Conservation (phyloP, 805 yeast genomes). For the Wickerhamomyces chambardii region DNA sequence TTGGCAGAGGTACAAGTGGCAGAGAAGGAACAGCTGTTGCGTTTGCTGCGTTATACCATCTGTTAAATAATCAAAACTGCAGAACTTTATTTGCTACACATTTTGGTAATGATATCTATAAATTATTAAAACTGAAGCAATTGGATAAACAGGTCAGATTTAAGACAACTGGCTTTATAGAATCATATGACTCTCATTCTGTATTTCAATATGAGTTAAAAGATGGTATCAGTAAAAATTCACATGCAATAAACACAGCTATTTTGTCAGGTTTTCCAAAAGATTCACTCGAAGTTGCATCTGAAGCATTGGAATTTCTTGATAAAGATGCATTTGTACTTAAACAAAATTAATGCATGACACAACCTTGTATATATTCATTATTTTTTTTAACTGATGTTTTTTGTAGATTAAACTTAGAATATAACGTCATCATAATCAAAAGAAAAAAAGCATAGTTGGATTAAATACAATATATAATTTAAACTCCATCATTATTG, state of each 20-base stretch:
- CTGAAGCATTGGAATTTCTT: constrained; percentile 75
- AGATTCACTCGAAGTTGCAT: constrained; percentile 84
- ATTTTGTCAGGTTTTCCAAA: constrained; percentile 86
- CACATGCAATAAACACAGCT: constrained; percentile 96
- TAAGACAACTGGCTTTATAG: constrained; percentile 38
- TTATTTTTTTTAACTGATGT: too few species aligned
- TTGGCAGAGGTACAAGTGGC: constrained; percentile 74
- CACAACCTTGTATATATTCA: too few species aligned
- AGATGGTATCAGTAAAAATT: constrained; percentile 85
- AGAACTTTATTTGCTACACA: constrained; percentile 93
- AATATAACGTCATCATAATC: too few species aligned
- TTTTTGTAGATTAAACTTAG: too few species aligned
- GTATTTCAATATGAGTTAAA: constrained; percentile 81
- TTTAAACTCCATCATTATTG: background rate
- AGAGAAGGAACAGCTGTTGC: constrained; percentile 98
- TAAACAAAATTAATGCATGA: too few species aligned
- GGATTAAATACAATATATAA: too few species aligned
- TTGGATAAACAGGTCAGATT: constrained; percentile 76
- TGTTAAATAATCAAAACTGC: constrained; percentile 60
- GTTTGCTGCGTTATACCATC: constrained; percentile 85
- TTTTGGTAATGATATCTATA: constrained; percentile 80
- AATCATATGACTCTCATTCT: constrained; percentile 39
- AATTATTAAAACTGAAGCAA: constrained; percentile 48
- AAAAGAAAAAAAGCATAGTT: too few species aligned
- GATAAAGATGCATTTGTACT: too few species aligned